Percentiles rank a stretch among this genome's conserved stretches.
Conservation (phyloP, 1,284 basidiomycete genomes). For the Cryptococcus jaspeensis region DNA sequence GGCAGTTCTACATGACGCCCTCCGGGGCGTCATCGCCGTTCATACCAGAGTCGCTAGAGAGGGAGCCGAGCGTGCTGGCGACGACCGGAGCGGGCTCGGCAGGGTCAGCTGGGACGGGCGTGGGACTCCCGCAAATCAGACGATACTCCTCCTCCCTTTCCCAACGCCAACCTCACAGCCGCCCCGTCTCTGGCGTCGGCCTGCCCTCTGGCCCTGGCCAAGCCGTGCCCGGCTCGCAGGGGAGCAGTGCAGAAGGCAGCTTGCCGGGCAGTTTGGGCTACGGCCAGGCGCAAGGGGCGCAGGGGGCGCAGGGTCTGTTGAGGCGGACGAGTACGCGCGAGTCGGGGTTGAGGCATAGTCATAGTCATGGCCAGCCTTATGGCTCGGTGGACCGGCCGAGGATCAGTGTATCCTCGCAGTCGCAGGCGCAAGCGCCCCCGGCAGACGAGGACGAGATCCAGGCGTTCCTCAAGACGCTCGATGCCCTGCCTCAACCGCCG, state of each 20-base stretch:
- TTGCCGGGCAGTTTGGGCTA: slow-evolving; percentile 17
- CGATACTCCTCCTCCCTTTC: slow-evolving; percentile 44
- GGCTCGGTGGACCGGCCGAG: too few species aligned
- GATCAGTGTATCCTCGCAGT: not conserved
- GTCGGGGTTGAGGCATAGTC: slow-evolving; percentile 34
- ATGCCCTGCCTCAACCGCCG: slow-evolving; percentile 43
- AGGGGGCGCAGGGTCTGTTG: slow-evolving; percentile 8
- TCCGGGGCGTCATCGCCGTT: slow-evolving; percentile 31
- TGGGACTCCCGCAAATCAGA: slow-evolving; percentile 31
- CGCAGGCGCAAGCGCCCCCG: not conserved
- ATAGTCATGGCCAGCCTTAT: too few species aligned
- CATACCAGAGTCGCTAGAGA: slow-evolving; percentile 39
- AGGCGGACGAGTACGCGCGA: slow-evolving; percentile 36
- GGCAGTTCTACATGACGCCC: slow-evolving; percentile 24
- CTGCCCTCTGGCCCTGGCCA: not conserved
- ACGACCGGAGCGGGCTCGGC: not conserved
- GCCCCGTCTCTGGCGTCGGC: slow-evolving; percentile 3
- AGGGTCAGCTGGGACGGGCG: slow-evolving; percentile 13
- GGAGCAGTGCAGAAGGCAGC: slow-evolving; percentile 29
- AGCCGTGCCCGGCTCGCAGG: slow-evolving; percentile 17
- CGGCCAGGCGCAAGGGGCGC: slow-evolving; percentile 2
- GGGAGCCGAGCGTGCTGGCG: slow-evolving; percentile 14
- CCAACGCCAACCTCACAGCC: slow-evolving; percentile 21
- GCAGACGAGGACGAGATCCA: slow-evolving; percentile 48
- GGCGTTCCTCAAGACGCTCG: slow-evolving; percentile 48